Conservation (phyloP, 148 eudicot species). For the Camellia japonica region DNA sequence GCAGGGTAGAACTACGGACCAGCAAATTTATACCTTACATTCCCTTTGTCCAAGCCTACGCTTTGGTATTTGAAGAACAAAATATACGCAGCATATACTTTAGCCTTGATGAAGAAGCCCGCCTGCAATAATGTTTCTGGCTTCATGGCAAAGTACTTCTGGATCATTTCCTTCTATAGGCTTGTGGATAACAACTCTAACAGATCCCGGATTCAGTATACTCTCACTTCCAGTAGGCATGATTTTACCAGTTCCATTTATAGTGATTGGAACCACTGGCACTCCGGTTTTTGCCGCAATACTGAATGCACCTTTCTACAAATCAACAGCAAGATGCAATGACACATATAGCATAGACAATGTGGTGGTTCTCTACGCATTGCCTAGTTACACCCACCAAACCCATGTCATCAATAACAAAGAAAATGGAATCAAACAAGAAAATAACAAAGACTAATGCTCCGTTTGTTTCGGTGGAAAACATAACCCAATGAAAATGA, state of each 20-base stretch:
- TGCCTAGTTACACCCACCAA: not conserved
- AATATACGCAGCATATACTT: slow-evolving; percentile 3
- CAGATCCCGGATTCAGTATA: slow-evolving; percentile 61
- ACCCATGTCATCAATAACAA: not conserved
- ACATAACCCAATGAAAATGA: too few species aligned
- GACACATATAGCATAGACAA: not conserved
- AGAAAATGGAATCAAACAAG: slow-evolving; percentile 3
- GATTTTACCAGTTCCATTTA: slow-evolving; percentile 84
- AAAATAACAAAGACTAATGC: not conserved
- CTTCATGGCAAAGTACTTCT: slow-evolving; percentile 58
- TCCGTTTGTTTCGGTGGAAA: too few species aligned
- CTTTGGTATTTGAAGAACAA: not conserved
- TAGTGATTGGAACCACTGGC: slow-evolving; percentile 86
- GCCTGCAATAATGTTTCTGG: slow-evolving; percentile 60
- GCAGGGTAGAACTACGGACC: not conserved
- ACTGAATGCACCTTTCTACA: slow-evolving; percentile 97
- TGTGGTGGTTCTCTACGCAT: not conserved
- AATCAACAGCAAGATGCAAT: slow-evolving; percentile 2
- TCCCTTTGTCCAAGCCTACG: not conserved
- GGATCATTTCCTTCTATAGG: slow-evolving; percentile 62
- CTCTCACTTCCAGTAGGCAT: slow-evolving; percentile 89
- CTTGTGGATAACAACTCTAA: slow-evolving; percentile 71
- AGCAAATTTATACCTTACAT: slow-evolving; percentile 4
- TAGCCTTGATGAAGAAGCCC: slow-evolving; percentile 48
- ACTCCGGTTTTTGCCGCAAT: slow-evolving; percentile 78